Evolutionary conservation across 768 basidiomycete species (phyloP).

Genomic region (Rickenella mellea): DNA sequence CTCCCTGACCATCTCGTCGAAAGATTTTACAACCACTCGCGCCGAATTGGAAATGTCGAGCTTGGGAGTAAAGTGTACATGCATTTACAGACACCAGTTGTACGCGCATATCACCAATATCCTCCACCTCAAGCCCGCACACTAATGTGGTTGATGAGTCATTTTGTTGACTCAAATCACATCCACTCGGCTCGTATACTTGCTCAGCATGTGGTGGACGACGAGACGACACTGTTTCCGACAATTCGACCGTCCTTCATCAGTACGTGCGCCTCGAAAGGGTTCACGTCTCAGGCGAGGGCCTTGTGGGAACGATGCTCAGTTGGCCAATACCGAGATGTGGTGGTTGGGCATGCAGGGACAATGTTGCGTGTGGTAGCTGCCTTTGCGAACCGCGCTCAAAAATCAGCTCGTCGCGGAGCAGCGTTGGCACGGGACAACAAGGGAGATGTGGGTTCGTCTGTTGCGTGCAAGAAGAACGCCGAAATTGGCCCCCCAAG

Average conservation of each 20-base stretch:
- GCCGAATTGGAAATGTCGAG: constrained; percentile 15
- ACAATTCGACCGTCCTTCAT: constrained; percentile 43
- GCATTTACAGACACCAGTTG: constrained; percentile 27
- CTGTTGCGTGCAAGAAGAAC: not conserved
- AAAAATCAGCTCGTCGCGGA: too few relatives aligned
- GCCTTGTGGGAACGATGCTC: constrained; percentile 50
- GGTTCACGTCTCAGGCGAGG: constrained; percentile 39
- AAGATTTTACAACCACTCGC: constrained; percentile 36
- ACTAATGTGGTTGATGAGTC: constrained; percentile 44
- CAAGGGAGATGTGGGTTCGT: not conserved
- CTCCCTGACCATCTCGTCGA: constrained; percentile 36
- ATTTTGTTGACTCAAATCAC: constrained; percentile 31
- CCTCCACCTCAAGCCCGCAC: constrained; percentile 38
- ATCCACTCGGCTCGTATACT: constrained; percentile 40
- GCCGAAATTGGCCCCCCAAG: constrained; percentile 3
- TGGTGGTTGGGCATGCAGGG: constrained; percentile 34
- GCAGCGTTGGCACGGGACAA: too few relatives aligned
- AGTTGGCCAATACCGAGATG: constrained; percentile 26
- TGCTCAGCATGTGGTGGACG: constrained; percentile 36
- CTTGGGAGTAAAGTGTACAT: constrained; percentile 38
- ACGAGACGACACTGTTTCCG: constrained; percentile 30
- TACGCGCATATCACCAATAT: constrained; percentile 27
- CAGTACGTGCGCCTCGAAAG: constrained; percentile 30
- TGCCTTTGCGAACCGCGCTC: too few relatives aligned
- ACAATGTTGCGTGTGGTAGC: constrained; percentile 41